Conservation (phyloP, 2,329 filamentous ascomycete species). For the Cryoendolithus antarcticus region DNA sequence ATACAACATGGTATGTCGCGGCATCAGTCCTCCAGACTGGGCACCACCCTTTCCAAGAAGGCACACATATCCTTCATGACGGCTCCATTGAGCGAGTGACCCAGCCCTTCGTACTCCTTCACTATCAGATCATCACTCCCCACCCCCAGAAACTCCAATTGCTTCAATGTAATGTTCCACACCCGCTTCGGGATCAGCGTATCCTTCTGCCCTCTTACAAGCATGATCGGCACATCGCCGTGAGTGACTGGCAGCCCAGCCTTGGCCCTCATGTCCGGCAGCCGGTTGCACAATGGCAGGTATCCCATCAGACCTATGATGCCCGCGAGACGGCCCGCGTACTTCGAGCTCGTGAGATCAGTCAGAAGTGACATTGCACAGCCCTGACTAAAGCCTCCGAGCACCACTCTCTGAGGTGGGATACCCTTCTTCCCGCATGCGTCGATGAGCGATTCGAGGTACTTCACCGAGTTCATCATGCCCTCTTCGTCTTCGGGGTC, state of each 20-base stretch:
- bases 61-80: constrained; percentile 35
- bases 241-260: constrained; percentile 23
- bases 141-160: constrained; percentile 28
- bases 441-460: constrained; percentile 32
- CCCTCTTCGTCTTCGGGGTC: constrained; percentile 36
- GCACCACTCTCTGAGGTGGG: constrained; percentile 30
- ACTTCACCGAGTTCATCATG: constrained; percentile 27
- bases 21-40: constrained; percentile 24
- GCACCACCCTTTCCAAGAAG: constrained; percentile 30
- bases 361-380: constrained; percentile 34
- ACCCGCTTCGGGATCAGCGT: constrained; percentile 34
- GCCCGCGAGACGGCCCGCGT: constrained; percentile 29
- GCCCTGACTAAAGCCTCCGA: constrained; percentile 39
- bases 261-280: constrained; percentile 27
- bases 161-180: constrained; percentile 31
- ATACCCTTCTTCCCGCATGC: constrained; percentile 29
- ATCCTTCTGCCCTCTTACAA: constrained; percentile 36
- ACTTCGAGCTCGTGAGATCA: constrained; percentile 27
- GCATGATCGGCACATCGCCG: constrained; percentile 30
- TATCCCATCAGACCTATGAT: constrained; percentile 37
- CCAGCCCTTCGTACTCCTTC: constrained; percentile 38
- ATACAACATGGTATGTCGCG: too few relatives aligned
- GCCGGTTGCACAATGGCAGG: constrained; percentile 30
- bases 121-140: constrained; percentile 27
- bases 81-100: constrained; percentile 30